Evolutionary conservation across 1,284 basidiomycete species (phyloP).

Genomic region (Irpex lacteus): DNA sequence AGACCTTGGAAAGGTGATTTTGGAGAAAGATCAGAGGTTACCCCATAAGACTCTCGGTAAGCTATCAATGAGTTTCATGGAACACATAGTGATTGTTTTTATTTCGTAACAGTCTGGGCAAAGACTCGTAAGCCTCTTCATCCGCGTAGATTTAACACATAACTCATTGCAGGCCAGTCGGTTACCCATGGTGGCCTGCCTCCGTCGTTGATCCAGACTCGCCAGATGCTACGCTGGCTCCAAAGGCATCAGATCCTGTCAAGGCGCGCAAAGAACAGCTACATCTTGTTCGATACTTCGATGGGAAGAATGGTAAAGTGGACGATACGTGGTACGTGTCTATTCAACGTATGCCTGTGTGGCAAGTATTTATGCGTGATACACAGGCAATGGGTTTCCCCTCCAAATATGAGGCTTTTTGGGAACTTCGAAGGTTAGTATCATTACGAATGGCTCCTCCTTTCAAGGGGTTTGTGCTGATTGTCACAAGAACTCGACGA

Average conservation of each 20-base stretch:
- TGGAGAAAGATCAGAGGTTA: conserved; percentile 25
- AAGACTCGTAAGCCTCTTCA: conserved; percentile 32
- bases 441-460: neutral
- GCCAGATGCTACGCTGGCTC: conserved; percentile 35
- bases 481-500: conserved; percentile 13
- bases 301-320: conserved; percentile 24
- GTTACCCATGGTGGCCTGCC: conserved; percentile 44
- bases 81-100: neutral
- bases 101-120: conserved; percentile 38
- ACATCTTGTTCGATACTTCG: conserved; percentile 50
- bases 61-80: conserved; percentile 7
- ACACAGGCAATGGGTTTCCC: conserved; percentile 6
- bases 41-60: conserved; percentile 37
- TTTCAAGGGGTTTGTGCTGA: neutral
- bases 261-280: conserved; percentile 19
- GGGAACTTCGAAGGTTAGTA: conserved; percentile 13
- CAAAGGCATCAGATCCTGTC: conserved; percentile 26
- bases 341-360: neutral
- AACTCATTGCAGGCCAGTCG: conserved; percentile 22
- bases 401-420: conserved; percentile 9
- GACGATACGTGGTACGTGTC: conserved; percentile 32
- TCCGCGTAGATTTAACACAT: neutral
- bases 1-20: conserved; percentile 19
- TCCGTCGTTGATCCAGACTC: conserved; percentile 38
- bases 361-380: neutral